phyloP scores from a whole-genome alignment of 371 early-diverging fungal genomes.

The Mortierella sp. region DNA sequence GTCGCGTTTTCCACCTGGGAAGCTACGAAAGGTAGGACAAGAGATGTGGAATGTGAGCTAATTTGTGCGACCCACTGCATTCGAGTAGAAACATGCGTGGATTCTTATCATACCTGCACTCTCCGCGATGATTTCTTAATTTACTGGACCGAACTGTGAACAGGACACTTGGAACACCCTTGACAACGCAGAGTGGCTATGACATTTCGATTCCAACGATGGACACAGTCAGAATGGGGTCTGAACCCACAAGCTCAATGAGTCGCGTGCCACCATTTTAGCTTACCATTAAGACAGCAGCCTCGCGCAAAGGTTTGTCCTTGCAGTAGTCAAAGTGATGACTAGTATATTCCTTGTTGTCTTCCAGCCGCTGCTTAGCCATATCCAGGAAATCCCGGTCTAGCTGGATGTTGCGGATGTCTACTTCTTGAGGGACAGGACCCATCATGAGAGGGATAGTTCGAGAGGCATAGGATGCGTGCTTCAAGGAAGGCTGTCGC shows the following conservation, averaged over 20 bases:
- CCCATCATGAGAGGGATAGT: slow-evolving; percentile 33
- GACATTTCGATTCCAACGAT: background rate
- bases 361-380: slow-evolving; percentile 27
- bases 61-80: too few species aligned
- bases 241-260: too few species aligned
- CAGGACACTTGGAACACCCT: slow-evolving; percentile 75
- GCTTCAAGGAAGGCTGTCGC: slow-evolving; percentile 20
- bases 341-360: slow-evolving; percentile 8
- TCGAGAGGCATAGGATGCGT: slow-evolving; percentile 27
- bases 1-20: slow-evolving; percentile 85
- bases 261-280: background rate
- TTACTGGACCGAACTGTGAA: slow-evolving; percentile 82
- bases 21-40: slow-evolving; percentile 31
- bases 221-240: background rate
- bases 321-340: slow-evolving; percentile 51
- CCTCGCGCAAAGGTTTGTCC: slow-evolving; percentile 47
- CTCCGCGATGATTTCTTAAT: slow-evolving; percentile 82
- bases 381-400: slow-evolving; percentile 31
- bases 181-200: slow-evolving; percentile 72
- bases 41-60: background rate
- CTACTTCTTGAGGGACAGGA: slow-evolving; percentile 4
- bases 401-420: slow-evolving; percentile 11
- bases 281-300: slow-evolving; percentile 47
- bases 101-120: slow-evolving; percentile 67
- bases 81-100: too few species aligned